Evolutionary conservation across 192 early-diverging fungal genomes (phyloP).

Genomic region (Oehlia diaphana): DNA sequence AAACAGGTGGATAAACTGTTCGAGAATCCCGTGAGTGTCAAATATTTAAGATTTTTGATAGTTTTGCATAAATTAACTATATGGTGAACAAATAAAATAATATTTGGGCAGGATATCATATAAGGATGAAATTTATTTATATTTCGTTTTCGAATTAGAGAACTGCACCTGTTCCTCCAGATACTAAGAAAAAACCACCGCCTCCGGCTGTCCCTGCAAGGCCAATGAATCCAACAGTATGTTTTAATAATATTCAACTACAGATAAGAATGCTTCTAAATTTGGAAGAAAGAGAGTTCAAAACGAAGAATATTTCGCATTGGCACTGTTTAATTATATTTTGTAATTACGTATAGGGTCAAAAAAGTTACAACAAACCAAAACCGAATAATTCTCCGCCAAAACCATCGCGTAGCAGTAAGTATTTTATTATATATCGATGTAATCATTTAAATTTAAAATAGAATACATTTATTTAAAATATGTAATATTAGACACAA

Average conservation of each 20-base stretch:
- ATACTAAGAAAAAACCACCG: slow-evolving; percentile 18
- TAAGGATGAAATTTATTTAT: slow-evolving; percentile 27
- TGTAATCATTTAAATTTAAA: neutral
- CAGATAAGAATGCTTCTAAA: no score
- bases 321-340: neutral
- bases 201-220: slow-evolving; percentile 27
- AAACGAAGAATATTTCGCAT: neutral
- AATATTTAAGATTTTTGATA: neutral
- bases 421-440: neutral
- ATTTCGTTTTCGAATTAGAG: slow-evolving; percentile 26
- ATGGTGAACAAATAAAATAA: neutral
- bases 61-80: slow-evolving; percentile 7
- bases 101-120: slow-evolving; percentile 19
- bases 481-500: neutral
- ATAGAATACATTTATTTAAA: neutral
- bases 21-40: slow-evolving; percentile 36
- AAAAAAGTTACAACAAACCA: neutral
- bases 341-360: neutral
- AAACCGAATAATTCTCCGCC: neutral
- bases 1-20: slow-evolving; percentile 26
- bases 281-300: no score
- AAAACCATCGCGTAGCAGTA: slow-evolving; percentile 10
- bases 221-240: neutral
- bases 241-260: neutral
- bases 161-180: slow-evolving; percentile 22